Base-by-base conservation (phyloP, 2,329 filamentous ascomycete species). In the Cladophialophora chaetospira region DNA sequence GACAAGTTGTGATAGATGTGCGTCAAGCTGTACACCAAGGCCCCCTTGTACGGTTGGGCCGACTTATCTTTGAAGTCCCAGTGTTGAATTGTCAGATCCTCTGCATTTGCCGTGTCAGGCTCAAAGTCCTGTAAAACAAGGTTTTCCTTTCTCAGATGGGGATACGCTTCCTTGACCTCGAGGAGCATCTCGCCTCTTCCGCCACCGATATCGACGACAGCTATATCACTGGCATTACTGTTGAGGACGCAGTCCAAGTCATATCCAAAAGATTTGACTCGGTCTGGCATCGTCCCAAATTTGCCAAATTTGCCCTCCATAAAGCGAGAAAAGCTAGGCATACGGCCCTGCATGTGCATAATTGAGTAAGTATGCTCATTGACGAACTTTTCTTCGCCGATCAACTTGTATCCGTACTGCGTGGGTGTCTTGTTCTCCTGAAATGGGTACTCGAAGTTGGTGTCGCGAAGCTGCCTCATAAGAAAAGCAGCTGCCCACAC, bases 301-400 rank as follows among this genome's bases (percentile, higher is more conserved):
- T 69, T 72, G 25, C 68, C 62, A 29, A 73, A 73, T 48, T 73
- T 73, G 47, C 71, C 71, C 2, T 67, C 66, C 72, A 73, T 73
- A 57, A 74, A 73, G n/a, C 60, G 54, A 28, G 73, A 73, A 46
- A 74, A 74, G 47, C 71, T 73, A 19, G 68, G 67, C 67, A 74
- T 72, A 3, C 72, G 71, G n/a, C 68, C 69, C 52, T 71, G 66
- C 1, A 54, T 57, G 10, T 67, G 65, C 71, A 74, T 73, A 3
- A 73, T 73, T 0, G 66, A 65, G 43, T 73, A 74, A 0, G 71
- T 70, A 51, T 74, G 71, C 40, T 70, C 54, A 1, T 65, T 51
- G 2, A 68, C 64, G 2, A 72, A 64, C 1, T 64, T 50, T 0
- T 67, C 48, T 13, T 69, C 52, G 2, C 71, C 72, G 58, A 72